Conservation (phyloP, 2,329 filamentous ascomycete genomes). For the Emergomyces orientalis region DNA sequence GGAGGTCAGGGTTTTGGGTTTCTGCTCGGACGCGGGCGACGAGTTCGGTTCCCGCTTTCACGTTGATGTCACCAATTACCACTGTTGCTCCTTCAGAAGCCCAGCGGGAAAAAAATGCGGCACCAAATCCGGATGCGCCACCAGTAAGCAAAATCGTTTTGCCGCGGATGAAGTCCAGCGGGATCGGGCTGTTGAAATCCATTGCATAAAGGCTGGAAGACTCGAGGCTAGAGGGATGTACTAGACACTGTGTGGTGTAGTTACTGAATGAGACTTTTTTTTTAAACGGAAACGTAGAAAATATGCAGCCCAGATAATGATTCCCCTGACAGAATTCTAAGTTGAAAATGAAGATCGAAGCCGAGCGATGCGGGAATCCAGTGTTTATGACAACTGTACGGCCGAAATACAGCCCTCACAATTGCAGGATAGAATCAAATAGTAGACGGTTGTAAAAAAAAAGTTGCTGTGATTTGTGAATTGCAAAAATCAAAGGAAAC, state of each 20-base stretch:
- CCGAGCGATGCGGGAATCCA: not conserved
- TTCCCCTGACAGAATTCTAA: not conserved
- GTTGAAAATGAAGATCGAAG: not conserved
- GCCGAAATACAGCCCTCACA: not conserved
- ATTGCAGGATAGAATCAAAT: not conserved
- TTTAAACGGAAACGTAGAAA: not conserved
- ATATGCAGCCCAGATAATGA: not conserved
- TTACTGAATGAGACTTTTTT: not conserved
- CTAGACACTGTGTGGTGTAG: not conserved
- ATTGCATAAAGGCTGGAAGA: constrained; percentile 4
- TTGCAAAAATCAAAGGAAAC: not conserved
- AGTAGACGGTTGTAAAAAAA: too few relatives aligned
- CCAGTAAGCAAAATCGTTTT: constrained; percentile 58
- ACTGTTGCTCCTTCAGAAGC: constrained; percentile 50
- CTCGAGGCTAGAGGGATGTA: not conserved
- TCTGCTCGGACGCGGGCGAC: constrained; percentile 47
- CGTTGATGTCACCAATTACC: constrained; percentile 55
- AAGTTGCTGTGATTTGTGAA: not conserved
- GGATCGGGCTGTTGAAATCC: constrained; percentile 5
- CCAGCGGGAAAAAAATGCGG: constrained; percentile 46
- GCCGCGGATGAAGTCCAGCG: constrained; percentile 12
- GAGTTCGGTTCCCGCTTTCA: constrained; percentile 45
- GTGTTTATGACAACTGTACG: too few relatives aligned
- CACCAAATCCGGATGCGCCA: constrained; percentile 53
- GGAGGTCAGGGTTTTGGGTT: constrained; percentile 52